These are phyloP conservation scores for Martensiomyces pterosporus DNA, from an alignment of 192 early-diverging fungal species.

Conservation along the genomic window DNA sequence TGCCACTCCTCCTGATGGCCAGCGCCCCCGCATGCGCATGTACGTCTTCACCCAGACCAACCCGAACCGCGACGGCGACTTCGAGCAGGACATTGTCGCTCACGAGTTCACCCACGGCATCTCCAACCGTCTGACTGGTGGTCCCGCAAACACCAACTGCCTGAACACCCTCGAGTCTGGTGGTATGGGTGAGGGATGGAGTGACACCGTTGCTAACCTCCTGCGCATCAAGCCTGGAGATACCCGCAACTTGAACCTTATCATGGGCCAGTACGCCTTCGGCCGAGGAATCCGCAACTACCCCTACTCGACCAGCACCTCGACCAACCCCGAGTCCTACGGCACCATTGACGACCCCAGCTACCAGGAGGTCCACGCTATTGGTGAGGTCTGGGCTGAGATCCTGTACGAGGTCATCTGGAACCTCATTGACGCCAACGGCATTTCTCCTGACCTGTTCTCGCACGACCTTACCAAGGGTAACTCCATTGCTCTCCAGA, in stretches of 20 bases:
- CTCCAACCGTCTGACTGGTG: slow-evolving; percentile 86
- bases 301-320: slow-evolving; percentile 43
- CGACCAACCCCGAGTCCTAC: slow-evolving; percentile 39
- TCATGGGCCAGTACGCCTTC: slow-evolving; percentile 28
- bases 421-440: slow-evolving; percentile 58
- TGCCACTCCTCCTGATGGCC: slow-evolving; percentile 92
- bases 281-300: slow-evolving; percentile 45
- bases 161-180: slow-evolving; percentile 83
- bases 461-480: no score
- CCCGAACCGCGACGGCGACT: slow-evolving; percentile 77
- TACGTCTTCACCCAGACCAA: slow-evolving; percentile 79
- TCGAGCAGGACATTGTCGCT: slow-evolving; percentile 88
- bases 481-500: no score
- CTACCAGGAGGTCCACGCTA: slow-evolving; percentile 51
- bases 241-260: slow-evolving; percentile 32
- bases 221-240: slow-evolving; percentile 58
- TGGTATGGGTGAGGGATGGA: slow-evolving; percentile 97
- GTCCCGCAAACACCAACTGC: slow-evolving; percentile 85
- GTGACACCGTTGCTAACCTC: slow-evolving; percentile 85
- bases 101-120: slow-evolving; percentile 96
- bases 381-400: slow-evolving; percentile 61
- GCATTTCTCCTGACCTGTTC: no score
- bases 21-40: slow-evolving; percentile 90
- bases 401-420: slow-evolving; percentile 62
- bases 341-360: slow-evolving; percentile 21